These are phyloP conservation scores for Meira miltonrushii DNA, from an alignment of 1,284 basidiomycete species.

Conservation along the genomic window DNA sequence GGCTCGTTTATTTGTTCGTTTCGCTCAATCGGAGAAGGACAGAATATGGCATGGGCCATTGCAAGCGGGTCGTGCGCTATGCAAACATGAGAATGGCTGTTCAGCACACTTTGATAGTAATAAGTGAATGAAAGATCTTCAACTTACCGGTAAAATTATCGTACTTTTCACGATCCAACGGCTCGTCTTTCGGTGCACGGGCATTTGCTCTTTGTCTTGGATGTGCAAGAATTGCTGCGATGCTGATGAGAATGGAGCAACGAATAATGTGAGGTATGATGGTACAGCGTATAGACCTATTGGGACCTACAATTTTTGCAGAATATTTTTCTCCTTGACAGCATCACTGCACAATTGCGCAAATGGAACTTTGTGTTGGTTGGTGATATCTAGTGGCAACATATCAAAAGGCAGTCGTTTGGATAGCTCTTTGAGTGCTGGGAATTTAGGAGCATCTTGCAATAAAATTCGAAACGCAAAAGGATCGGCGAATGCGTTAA, in stretches of 20 bases:
- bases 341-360: constrained; percentile 25
- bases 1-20: not conserved
- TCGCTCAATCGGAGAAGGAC: constrained; percentile 6
- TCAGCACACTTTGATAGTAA: constrained; percentile 31
- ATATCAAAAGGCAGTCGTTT: constrained; percentile 30
- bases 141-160: constrained; percentile 26
- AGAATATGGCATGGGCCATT: constrained; percentile 40
- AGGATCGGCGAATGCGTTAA: constrained; percentile 89
- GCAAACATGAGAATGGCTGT: constrained; percentile 35
- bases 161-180: constrained; percentile 34
- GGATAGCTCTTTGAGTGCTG: constrained; percentile 20
- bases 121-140: constrained; percentile 38
- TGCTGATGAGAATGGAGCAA: constrained; percentile 9
- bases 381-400: constrained; percentile 41
- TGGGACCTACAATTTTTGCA: constrained; percentile 15
- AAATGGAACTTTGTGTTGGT: constrained; percentile 39
- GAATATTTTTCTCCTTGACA: constrained; percentile 12
- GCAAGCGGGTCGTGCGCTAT: constrained; percentile 47
- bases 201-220: constrained; percentile 18
- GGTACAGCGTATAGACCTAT: not conserved
- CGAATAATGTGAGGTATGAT: too few relatives aligned
- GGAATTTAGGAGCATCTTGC: constrained; percentile 20
- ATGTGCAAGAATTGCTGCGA: constrained; percentile 38
- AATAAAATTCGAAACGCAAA: constrained; percentile 62
- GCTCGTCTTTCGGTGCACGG: constrained; percentile 11